Base-by-base conservation (phyloP, 257 asterid species). In the Coffea canephora region DNA sequence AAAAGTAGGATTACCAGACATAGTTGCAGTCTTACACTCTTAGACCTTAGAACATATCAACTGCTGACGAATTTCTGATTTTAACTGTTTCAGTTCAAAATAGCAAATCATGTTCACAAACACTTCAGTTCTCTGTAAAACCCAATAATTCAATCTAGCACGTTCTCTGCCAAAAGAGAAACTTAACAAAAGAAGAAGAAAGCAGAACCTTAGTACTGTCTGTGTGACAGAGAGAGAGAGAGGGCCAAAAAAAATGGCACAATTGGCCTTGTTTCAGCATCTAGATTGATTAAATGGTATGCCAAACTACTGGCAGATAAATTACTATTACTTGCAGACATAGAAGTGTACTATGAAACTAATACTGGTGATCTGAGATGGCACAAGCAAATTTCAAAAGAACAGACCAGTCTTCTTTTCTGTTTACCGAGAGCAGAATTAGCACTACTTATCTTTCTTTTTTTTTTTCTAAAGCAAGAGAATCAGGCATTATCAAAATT, bases 1-100 rank as follows among this genome's bases (percentile, higher is more conserved):
- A 43, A 91, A 90, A 78, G 90, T 77, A 43, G 91, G 94, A 83
- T 92, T 89, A 59, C 89, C 88, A 77, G 98, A 94, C 98, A 92
- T 94, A 81, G 79, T 80, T 48, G 76, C 79, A 84, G 85, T 81
- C 82, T 82, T 76, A 61, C 27, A 76, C n/a, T 34, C 79, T 41
- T 39, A 6, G 13, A 76, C 61, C 31, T 61, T 49, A 87, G 85
- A 82, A 82, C 86, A 76, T 84, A 86, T 77, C 87, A 84, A 83
- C 71, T 82, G 75, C 82, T 48, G 68, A 66, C 64, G 75, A 82
- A 49, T 89, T 68, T 55, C 73, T 73, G 89, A 81, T 75, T 83
- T 74, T 54, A 75, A 27, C 79, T 74, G 84, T 83, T 83, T 71
- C 84, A 78, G 59, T 76, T 79, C 79, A 74, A 78, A 84, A 79